Base-by-base conservation (phyloP, 148 eudicot genomes). In the Mesembryanthemum crystallinum region DNA sequence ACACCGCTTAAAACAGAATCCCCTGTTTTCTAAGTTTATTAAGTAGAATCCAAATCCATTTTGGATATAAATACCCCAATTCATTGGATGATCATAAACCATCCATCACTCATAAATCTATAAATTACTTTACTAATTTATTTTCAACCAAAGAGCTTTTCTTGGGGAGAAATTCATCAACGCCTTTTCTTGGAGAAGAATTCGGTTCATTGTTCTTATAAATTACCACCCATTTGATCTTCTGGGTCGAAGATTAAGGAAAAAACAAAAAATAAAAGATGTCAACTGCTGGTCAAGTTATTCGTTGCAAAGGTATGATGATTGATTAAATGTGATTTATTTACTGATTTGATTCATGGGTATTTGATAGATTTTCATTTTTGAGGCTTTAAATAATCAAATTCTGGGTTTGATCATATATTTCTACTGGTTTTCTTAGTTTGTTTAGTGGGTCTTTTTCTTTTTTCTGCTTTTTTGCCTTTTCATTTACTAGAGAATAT, bases 261-360 rank as follows among this genome's bases (percentile, higher is more conserved):
- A 29, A 51, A 3, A 66, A 6, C 12, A 13, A 45, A 43, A 43
- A 21, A 51, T 30, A 24, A 18, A 76, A 62, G 23, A 82, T 82
- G 87, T 70, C 83, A 39, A 79, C 87, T 76, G 81, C 60, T 71
- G 87, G 85, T 30, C 74, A 85, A 72, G 79, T 82, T 28, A 85
- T 85, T 60, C 87, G 81, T 18, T 85, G 87, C 81, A 85, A 66
- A 82, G 87, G 87, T 85, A 74, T 68, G 49, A 69, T 4, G 12
- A 43, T 7, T 43, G 49, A 45, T 68, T 42, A 52, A 17, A 30
- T 8, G 2, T 27, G 8, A 30, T 30, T 52, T 55, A 10, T 25
- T 24, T 27, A 49, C 24, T 65, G 18, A 13, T 37, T 33, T 51
- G 30, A 11, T 69, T 32, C 4, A 10, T 62, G 69, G 20, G 30